Conservation (phyloP, 768 basidiomycete genomes). For the Crassisporium funariophilum region DNA sequence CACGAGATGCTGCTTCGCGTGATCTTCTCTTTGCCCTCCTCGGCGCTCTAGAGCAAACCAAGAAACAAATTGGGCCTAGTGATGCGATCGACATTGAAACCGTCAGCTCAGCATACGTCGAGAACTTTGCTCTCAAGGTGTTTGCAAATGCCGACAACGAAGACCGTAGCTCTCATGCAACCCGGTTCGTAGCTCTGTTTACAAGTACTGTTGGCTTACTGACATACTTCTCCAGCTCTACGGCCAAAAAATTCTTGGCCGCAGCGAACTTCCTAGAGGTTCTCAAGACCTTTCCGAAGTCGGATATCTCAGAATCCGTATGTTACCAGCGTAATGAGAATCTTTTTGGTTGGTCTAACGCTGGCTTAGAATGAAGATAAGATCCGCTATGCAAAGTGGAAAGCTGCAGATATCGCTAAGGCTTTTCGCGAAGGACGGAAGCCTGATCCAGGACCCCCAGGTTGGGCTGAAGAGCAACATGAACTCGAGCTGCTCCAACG, state of each 20-base stretch:
- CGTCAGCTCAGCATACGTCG: slow-evolving; percentile 86
- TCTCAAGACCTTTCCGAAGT: slow-evolving; percentile 71
- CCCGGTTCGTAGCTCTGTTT: slow-evolving; percentile 52
- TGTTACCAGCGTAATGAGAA: slow-evolving; percentile 18
- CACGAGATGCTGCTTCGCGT: slow-evolving; percentile 64
- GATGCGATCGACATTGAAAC: slow-evolving; percentile 84
- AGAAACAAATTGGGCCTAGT: slow-evolving; percentile 67
- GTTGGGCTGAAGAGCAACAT: slow-evolving; percentile 36
- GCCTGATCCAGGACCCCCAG: slow-evolving; percentile 80
- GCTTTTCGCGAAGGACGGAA: slow-evolving; percentile 92
- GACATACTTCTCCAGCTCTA: slow-evolving; percentile 54
- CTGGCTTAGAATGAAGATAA: slow-evolving; percentile 74
- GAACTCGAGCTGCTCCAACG: slow-evolving; percentile 25
- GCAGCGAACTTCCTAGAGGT: slow-evolving; percentile 95
- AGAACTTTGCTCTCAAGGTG: slow-evolving; percentile 93
- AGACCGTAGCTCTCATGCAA: slow-evolving; percentile 76
- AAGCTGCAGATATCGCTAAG: slow-evolving; percentile 92
- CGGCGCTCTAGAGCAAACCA: slow-evolving; percentile 78
- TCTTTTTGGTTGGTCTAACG: slow-evolving; percentile 4
- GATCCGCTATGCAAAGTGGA: slow-evolving; percentile 95
- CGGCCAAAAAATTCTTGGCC: slow-evolving; percentile 93
- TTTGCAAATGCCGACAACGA: slow-evolving; percentile 90
- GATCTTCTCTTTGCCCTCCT: slow-evolving; percentile 75
- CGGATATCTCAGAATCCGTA: slow-evolving; percentile 60
- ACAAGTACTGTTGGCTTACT: not conserved